Base-by-base conservation (phyloP, 352 stramenopile genomes). In the Phytopythium cucurbitacearum region DNA sequence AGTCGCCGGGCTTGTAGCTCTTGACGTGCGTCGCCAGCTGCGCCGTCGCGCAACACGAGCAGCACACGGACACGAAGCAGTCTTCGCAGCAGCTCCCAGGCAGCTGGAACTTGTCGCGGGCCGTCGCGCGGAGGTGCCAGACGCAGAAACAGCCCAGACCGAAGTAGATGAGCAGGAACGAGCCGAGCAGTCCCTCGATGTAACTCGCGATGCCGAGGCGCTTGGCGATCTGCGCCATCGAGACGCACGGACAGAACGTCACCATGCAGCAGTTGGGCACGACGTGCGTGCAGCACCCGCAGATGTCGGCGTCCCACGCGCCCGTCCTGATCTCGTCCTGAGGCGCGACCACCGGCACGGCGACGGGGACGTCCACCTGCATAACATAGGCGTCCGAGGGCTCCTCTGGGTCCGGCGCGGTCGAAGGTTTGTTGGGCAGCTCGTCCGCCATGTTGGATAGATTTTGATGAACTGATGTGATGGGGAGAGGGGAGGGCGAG, bases 1-100 rank as follows among this genome's bases (percentile, higher is more conserved):
- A 83, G 37, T 40, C 64, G 4, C 68, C 68, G 9, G 69, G 70
- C 3, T 34, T 72, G 67, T 86, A 84, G 37, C 70, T 84, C 59
- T 81, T 80, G 38, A 76, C 47, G 62, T 86, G 75, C 3, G 72
- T 78, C 5, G 75, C 75, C 32, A 84, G 73, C 61, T 86, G 75
- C 3, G 75, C 69, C 11, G 83, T 56, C 21, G 61, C 49, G 45
- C 69, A 85, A 52, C 64, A 75, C 16, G 59, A 65, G 62, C 75
- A 86, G 38, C 62, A 79, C n/a, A 64, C 68, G 9, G 67, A 40
- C 11, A 50, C 59, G 35, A 57, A 73, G 35, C 53, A 70, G 41
- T 86, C 75, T 13, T 40, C 48, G 48, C 41, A 58, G 11, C 48
- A 59, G 40, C 11, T 65, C 7, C 75, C 72, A 9, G 69, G 64